phyloP scores from a whole-genome alignment of 2,329 filamentous ascomycete genomes.

The Gnomoniopsis sp. region DNA sequence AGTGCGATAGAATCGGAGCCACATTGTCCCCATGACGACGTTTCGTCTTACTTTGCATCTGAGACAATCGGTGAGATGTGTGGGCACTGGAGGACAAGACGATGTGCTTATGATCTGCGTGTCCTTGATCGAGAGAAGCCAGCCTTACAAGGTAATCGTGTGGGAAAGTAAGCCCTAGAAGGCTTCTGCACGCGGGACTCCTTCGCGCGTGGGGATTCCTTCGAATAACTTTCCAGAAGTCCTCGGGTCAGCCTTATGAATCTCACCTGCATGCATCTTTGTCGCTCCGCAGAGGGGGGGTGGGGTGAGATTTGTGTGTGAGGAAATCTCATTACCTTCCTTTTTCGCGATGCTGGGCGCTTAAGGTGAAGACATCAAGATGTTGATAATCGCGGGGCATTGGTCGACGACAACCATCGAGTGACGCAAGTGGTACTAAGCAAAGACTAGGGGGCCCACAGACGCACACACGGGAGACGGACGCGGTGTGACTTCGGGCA shows the following conservation, averaged over 20 bases:
- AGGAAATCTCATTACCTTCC: neutral
- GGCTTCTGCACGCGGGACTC: too few species aligned
- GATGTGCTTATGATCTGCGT: neutral
- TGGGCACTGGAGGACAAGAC: neutral
- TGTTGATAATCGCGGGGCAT: neutral
- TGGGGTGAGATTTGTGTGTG: neutral
- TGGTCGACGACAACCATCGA: neutral
- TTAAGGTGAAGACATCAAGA: neutral
- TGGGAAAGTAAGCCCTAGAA: conserved; percentile 1
- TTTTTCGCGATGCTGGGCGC: neutral
- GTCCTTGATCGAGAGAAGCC: neutral
- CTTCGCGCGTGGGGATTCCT: neutral
- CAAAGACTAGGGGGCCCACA: neutral
- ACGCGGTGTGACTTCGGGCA: neutral
- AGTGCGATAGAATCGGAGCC: neutral
- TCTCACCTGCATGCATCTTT: conserved; percentile 9
- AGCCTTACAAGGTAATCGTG: neutral
- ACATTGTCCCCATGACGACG: neutral
- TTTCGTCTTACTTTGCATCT: neutral
- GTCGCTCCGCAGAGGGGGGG: too few species aligned
- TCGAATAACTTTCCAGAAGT: conserved; percentile 7
- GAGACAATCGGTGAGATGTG: neutral
- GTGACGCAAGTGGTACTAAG: neutral
- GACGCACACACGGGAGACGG: neutral
- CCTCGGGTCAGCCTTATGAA: conserved; percentile 10